A percentile compares a stretch with the other conserved stretches of the same genome.
These are phyloP conservation scores for Panicum miliaceum DNA, from an alignment of 176 grass and related monocot species.

Conservation along the genomic window DNA sequence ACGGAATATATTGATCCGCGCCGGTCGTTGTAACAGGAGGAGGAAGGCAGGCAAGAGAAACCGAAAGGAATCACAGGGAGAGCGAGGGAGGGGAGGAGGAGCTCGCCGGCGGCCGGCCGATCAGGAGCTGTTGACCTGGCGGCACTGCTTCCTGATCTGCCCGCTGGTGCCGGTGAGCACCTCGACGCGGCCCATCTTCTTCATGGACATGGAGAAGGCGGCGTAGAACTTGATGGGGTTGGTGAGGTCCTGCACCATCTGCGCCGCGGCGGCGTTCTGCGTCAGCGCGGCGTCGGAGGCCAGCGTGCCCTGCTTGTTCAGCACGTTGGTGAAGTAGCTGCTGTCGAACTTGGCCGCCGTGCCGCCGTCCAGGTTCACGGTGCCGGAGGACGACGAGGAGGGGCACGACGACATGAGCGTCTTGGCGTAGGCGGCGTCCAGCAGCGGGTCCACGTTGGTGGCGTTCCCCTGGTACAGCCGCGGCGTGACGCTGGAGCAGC, in stretches of 20 bases:
- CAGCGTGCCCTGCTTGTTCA: slow-evolving; percentile 48
- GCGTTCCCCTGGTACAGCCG: slow-evolving; percentile 59
- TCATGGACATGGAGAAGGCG: slow-evolving; percentile 58
- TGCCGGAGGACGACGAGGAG: neutral
- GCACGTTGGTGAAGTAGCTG: slow-evolving; percentile 45
- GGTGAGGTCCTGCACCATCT: slow-evolving; percentile 44
- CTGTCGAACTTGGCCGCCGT: slow-evolving; percentile 53
- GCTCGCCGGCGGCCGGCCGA: no score
- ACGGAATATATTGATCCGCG: slow-evolving; percentile 42
- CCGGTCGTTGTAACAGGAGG: neutral
- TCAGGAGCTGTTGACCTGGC: slow-evolving; percentile 54
- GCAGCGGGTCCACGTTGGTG: slow-evolving; percentile 46
- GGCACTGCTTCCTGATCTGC: slow-evolving; percentile 61
- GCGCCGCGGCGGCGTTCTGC: slow-evolving; percentile 45
- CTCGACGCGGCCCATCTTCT: slow-evolving; percentile 63
- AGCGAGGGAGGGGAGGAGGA: neutral
- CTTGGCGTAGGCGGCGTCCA: slow-evolving; percentile 53
- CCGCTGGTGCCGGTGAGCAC: slow-evolving; percentile 54
- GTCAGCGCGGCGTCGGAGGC: slow-evolving; percentile 60
- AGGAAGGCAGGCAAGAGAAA: no score
- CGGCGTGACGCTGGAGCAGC: slow-evolving; percentile 52
- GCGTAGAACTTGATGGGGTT: slow-evolving; percentile 57
- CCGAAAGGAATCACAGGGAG: neutral
- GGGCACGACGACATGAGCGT: slow-evolving; percentile 52
- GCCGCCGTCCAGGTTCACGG: slow-evolving; percentile 45